Base-by-base conservation (phyloP, 148 eudicot species). In the Spergularia bocconei region DNA sequence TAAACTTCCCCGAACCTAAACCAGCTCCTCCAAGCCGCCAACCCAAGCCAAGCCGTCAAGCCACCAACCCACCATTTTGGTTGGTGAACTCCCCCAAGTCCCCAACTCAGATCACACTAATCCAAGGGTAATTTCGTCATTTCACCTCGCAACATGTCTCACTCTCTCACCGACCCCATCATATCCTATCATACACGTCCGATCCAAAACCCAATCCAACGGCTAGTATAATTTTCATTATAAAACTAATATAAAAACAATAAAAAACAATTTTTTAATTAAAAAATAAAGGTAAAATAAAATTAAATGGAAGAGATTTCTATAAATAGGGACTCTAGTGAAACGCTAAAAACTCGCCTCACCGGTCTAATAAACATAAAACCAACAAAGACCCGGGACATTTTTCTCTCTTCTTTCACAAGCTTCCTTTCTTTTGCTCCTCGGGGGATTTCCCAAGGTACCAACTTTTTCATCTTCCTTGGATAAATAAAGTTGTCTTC, bases 161-260 rank as follows among this genome's bases (percentile, higher is more conserved):
- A 25, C 47, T 69, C 80, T 55, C 70, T 60, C 78, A 79, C 82
- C 82, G 67, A 63, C 82, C 33, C 64, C 19, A 39, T 44, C 19
- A 39, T 44, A 29, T 44, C 25, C 13, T 3, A 61, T 74, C 82
- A 16, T 5, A 44, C 9, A 13, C 78, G 74, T 79, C 36, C 9
- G 52, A 52, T 69, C 58, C 9, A n/a, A 44, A 44, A 6, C 63
- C 25, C 38, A 20, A 57, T 64, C 75, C 44, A 69, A 70, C 76
- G 83, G 75, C 5, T 15, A 5, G 51, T 7, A 59, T 38, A 15
- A 38, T 3, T n/a, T 6, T 23, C 41, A 5, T 21, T 8, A 41
- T 57, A 38, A 4, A 21, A 11, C 55, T 29, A 20, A 53, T 44
- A 6, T 6, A 39, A 54, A 7, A 2, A 58, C 25, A 68, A 11